Base-by-base conservation (phyloP, 176 grass and related monocot species). In the Poa annua region DNA sequence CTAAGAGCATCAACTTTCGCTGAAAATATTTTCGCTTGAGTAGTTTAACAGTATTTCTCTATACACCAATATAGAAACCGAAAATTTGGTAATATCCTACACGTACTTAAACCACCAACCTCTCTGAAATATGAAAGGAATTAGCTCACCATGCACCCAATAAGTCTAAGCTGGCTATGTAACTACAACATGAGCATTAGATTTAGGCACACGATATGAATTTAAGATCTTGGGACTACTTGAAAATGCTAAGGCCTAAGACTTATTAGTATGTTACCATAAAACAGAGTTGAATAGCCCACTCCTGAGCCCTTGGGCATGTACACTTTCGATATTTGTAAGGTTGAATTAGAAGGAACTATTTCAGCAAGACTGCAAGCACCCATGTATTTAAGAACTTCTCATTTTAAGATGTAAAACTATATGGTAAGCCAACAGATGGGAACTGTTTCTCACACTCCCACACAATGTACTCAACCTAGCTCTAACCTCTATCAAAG, bases 281-380 rank as follows among this genome's bases (percentile, higher is more conserved):
- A 36, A 12, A 73, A 65, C 10, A 63, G 25, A 74, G 12, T 41
- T 85, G 33, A 56, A 5, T 5, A 82, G 53, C 54, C 54, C 80
- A 71, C 51, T 20, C 21, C 21, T 71, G n/a, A 20, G 41, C 15
- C 60, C 3, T 76, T 47, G 51, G 3, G 19, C 15, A 51, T 76
- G 25, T 35, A 77, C 13, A 24, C 8, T 76, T 59, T 66, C 4
- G 9, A 34, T 80, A 21, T 24, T 39, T 81, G 8, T 50, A 53
- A 87, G 63, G n/a, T 50, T 70, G 49, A 69, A 21, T 75, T 60
- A 66, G 32, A 85, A 56, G 34, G 69, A 80, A 85, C 25, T 75
- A 55, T 52, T 11, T 49, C 60, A 32, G 13, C 3, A 32, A 4
- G 21, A 47, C 12, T 48, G 69, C 22, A 74, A 51, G 3, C 4